Conservation (phyloP, 768 basidiomycete genomes). For the Boletus huronensis region DNA sequence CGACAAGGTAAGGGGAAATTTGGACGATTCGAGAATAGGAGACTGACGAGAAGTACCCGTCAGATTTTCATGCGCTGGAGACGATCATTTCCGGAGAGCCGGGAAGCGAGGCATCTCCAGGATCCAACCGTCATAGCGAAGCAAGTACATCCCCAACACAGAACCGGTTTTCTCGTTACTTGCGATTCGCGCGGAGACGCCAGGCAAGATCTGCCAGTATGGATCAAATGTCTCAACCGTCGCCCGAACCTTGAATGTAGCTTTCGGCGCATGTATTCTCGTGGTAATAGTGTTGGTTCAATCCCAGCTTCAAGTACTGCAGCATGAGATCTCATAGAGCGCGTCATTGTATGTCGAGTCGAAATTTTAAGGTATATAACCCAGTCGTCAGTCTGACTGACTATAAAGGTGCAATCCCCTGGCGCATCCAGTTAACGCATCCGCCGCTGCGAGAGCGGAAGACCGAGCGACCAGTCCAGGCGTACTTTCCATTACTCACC, state of each 20-base stretch:
- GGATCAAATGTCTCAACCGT: slow-evolving; percentile 24
- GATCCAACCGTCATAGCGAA: slow-evolving; percentile 14
- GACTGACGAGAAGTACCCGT: neutral
- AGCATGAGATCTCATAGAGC: neutral
- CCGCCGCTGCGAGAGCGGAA: neutral
- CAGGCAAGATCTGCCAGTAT: slow-evolving; percentile 40
- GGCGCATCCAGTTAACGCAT: neutral
- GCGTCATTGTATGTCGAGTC: neutral
- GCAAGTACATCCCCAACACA: slow-evolving; percentile 17
- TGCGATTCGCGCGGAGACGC: slow-evolving; percentile 49
- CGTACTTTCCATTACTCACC: neutral
- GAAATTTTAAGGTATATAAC: neutral
- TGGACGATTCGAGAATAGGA: neutral
- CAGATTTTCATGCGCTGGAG: slow-evolving; percentile 61
- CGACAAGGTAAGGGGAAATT: slow-evolving; percentile 62
- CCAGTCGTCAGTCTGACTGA: neutral
- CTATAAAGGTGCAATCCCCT: neutral
- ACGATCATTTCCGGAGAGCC: slow-evolving; percentile 45
- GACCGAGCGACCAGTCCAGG: neutral
- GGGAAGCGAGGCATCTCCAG: slow-evolving; percentile 11
- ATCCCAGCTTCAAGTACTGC: neutral
- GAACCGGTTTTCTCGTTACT: slow-evolving; percentile 55
- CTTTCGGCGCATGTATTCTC: neutral
- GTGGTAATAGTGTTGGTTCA: neutral
- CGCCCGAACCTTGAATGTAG: slow-evolving; percentile 8